Evolutionary conservation across 805 yeast genomes (phyloP).

Genomic region (Kazachstania taianensis): DNA sequence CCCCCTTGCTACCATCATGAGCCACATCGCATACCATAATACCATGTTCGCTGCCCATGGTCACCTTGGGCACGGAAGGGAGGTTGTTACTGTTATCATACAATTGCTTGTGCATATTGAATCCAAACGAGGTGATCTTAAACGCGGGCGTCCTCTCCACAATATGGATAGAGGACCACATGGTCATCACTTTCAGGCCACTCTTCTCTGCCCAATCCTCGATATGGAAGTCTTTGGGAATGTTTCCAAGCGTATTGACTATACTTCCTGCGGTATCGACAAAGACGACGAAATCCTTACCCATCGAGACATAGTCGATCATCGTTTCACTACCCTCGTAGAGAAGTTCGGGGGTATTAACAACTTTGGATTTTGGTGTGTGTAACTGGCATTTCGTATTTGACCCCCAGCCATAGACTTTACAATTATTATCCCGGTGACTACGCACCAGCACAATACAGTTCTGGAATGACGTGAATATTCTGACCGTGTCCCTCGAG

Average conservation of each 20-base stretch:
- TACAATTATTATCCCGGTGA: conserved; percentile 18
- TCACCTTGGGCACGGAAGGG: conserved; percentile 14
- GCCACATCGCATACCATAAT: conserved; percentile 30
- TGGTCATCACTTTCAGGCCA: conserved; percentile 21
- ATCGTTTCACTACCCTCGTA: conserved; percentile 6
- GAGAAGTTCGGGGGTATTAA: conserved; percentile 13
- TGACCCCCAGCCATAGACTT: conserved; percentile 41
- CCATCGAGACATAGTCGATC: conserved; percentile 16
- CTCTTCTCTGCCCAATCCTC: conserved; percentile 8
- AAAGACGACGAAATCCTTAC: conserved; percentile 21
- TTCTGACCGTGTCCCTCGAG: conserved; percentile 3
- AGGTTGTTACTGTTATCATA: conserved; percentile 17
- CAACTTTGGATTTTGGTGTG: conserved; percentile 12
- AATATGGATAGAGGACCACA: conserved; percentile 78
- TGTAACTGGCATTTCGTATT: conserved; percentile 40
- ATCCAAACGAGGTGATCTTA: conserved; percentile 48
- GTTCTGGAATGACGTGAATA: conserved; percentile 31
- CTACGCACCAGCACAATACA: conserved; percentile 60
- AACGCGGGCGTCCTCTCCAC: conserved; percentile 9
- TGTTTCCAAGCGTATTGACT: conserved; percentile 9
- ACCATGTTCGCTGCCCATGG: conserved; percentile 86
- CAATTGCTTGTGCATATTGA: conserved; percentile 66
- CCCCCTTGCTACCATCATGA: no score
- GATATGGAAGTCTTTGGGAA: conserved; percentile 13
- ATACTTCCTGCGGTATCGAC: conserved; percentile 11